Evolutionary conservation across 2,329 filamentous ascomycete species (phyloP).

Genomic region (Apiospora arundinis): DNA sequence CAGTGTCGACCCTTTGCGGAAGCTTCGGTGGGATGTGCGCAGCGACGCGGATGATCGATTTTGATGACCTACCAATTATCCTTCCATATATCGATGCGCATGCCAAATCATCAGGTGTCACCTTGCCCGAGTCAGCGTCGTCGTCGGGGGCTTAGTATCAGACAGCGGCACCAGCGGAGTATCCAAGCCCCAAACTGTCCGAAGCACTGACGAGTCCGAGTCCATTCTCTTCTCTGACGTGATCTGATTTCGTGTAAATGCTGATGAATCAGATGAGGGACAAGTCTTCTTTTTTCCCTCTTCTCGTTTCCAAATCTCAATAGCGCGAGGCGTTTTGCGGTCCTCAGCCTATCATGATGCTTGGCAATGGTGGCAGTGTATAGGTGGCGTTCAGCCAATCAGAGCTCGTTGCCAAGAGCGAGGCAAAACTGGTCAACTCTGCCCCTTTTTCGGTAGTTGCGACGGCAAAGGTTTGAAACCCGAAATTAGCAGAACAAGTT

Average conservation of each 20-base stretch:
- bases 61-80: background rate
- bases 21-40: background rate
- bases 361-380: conserved; percentile 3
- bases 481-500: background rate
- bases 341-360: background rate
- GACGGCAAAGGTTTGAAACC: background rate
- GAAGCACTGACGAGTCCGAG: background rate
- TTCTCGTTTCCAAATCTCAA: background rate
- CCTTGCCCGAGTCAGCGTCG: background rate
- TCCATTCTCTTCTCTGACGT: background rate
- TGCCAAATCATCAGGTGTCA: conserved; percentile 8
- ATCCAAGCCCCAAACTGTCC: background rate
- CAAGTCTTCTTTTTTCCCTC: background rate
- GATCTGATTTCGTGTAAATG: background rate
- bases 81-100: background rate
- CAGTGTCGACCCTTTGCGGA: background rate
- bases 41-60: background rate
- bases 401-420: background rate
- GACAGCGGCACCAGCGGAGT: background rate
- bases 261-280: background rate
- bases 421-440: background rate
- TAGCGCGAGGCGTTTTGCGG: background rate
- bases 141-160: background rate
- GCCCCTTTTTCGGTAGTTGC: background rate
- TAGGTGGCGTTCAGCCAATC: conserved; percentile 21